Evolutionary conservation across 108 stramenopile genomes (phyloP).

Genomic region (Nitzschia palea): DNA sequence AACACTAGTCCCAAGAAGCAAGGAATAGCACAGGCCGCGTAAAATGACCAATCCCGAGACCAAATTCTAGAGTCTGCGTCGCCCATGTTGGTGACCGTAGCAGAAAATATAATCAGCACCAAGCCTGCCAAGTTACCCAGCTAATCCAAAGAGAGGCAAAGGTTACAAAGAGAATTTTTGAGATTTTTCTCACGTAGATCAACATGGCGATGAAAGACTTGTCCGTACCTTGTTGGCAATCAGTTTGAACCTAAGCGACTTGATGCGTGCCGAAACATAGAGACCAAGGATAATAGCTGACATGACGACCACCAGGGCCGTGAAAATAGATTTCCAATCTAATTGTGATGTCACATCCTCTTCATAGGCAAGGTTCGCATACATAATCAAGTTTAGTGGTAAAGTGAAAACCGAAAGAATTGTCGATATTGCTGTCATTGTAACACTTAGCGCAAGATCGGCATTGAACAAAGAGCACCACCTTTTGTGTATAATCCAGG

Average conservation of each 20-base stretch:
- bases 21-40: slow-evolving; percentile 60
- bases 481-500: slow-evolving; percentile 20
- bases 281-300: slow-evolving; percentile 72
- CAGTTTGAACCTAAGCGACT: slow-evolving; percentile 58
- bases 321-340: slow-evolving; percentile 73
- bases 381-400: slow-evolving; percentile 78
- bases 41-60: slow-evolving; percentile 73
- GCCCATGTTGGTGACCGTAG: slow-evolving; percentile 58
- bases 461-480: slow-evolving; percentile 90
- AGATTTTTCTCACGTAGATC: too few species aligned
- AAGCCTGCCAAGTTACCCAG: slow-evolving; percentile 64
- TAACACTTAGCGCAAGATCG: slow-evolving; percentile 83
- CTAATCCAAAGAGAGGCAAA: neutral
- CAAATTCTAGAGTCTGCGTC: slow-evolving; percentile 62
- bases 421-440: slow-evolving; percentile 89
- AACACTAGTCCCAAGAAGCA: slow-evolving; percentile 65
- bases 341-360: slow-evolving; percentile 53
- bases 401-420: slow-evolving; percentile 63
- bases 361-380: slow-evolving; percentile 69
- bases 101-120: slow-evolving; percentile 67
- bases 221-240: slow-evolving; percentile 43
- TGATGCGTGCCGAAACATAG: slow-evolving; percentile 43
- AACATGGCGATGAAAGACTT: too few species aligned
- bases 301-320: slow-evolving; percentile 71
- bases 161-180: neutral